Conservation (phyloP, 805 yeast genomes). For the Starmerella kuoi region DNA sequence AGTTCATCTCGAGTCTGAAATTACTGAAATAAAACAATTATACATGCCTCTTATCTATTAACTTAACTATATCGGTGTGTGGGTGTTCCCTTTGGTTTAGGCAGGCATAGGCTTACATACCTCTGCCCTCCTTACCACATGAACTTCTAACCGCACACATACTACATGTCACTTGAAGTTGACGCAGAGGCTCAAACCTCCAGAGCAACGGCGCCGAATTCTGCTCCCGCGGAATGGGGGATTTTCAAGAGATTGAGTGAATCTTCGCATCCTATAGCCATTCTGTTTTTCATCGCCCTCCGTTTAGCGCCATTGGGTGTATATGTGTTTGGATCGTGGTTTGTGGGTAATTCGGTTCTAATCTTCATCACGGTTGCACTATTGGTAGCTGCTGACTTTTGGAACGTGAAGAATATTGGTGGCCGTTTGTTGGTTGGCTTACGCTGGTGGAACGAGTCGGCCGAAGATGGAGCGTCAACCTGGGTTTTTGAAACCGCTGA, state of each 20-base stretch:
- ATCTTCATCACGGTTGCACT: constrained; percentile 70
- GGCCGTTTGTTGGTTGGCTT: constrained; percentile 85
- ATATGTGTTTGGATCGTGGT: constrained; percentile 58
- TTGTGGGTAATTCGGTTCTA: constrained; percentile 44
- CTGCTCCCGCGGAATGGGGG: constrained; percentile 24
- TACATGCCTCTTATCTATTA: no score
- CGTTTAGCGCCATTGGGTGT: constrained; percentile 50
- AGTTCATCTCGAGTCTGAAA: no score
- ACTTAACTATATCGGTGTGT: no score
- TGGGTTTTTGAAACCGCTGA: constrained; percentile 88
- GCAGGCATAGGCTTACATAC: no score
- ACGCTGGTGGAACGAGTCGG: constrained; percentile 89
- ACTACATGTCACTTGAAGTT: constrained; percentile 15
- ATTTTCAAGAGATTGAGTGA: constrained; percentile 41
- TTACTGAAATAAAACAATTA: no score
- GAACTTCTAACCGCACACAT: neutral
- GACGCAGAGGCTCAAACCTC: constrained; percentile 16
- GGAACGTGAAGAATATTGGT: constrained; percentile 83
- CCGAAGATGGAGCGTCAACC: constrained; percentile 48
- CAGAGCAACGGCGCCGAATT: neutral
- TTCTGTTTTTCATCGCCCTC: constrained; percentile 49
- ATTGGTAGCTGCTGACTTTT: constrained; percentile 76
- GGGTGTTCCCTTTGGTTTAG: no score
- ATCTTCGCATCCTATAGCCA: constrained; percentile 76
- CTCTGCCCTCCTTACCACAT: no score